Percentiles rank a stretch among this genome's conserved stretches.
phyloP scores from a whole-genome alignment of 1,284 basidiomycete species.

The Macrocybe sp. region DNA sequence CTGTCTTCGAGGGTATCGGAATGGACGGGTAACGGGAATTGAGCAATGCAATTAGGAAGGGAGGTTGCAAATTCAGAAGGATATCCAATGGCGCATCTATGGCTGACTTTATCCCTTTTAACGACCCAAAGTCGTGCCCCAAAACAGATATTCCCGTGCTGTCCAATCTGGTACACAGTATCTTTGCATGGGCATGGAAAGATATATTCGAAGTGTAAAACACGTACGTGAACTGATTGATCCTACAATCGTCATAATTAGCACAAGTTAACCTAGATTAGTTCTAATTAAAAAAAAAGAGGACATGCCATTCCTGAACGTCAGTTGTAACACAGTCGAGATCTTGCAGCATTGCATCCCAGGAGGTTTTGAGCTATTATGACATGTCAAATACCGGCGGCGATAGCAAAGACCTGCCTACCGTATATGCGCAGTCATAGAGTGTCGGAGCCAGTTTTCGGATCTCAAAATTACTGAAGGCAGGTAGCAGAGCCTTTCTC shows the following conservation, averaged over 20 bases:
- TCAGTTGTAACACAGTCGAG: neutral
- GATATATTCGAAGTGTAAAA: neutral
- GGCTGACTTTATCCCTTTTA: constrained; percentile 40
- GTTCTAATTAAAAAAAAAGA: neutral
- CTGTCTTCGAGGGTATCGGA: too few relatives aligned
- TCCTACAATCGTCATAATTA: constrained; percentile 17
- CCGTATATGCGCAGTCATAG: neutral
- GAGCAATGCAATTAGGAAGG: constrained; percentile 4
- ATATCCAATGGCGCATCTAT: constrained; percentile 44
- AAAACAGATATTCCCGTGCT: constrained; percentile 54
- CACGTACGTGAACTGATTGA: constrained; percentile 29
- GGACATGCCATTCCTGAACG: neutral
- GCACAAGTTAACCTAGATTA: neutral
- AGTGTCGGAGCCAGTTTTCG: neutral
- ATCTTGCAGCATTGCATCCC: neutral
- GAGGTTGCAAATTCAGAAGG: constrained; percentile 23
- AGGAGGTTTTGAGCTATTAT: neutral
- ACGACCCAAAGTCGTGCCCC: constrained; percentile 50
- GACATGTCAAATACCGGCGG: neutral
- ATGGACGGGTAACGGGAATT: too few relatives aligned
- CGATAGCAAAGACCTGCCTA: neutral
- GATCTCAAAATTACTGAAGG: neutral
- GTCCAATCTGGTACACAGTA: constrained; percentile 37
- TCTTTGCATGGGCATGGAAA: neutral
- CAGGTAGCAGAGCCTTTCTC: neutral